Percentiles rank a stretch among this genome's conserved stretches.
phyloP scores from a whole-genome alignment of 768 basidiomycete genomes.

The Rhizopogon rudus region DNA sequence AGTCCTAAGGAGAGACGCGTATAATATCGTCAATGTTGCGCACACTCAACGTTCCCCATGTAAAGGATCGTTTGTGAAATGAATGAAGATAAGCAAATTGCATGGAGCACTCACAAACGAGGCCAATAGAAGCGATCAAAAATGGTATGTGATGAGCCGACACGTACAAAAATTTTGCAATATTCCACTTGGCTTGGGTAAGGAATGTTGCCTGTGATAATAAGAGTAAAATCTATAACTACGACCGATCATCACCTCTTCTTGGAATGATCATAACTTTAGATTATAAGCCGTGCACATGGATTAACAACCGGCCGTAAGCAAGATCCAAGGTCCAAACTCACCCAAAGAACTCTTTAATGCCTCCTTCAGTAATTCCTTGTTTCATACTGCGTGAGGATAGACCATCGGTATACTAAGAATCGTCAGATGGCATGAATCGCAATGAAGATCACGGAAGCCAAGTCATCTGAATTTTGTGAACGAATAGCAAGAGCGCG shows the following conservation, averaged over 20 bases:
- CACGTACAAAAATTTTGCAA: neutral
- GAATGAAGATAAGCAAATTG: neutral
- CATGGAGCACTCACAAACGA: conserved; percentile 8
- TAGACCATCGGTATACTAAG: neutral
- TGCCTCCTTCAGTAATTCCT: neutral
- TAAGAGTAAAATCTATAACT: neutral
- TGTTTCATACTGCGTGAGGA: neutral
- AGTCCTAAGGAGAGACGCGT: neutral
- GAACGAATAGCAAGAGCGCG: no score
- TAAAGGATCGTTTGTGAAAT: conserved; percentile 6
- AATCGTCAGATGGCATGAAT: neutral
- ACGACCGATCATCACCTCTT: neutral
- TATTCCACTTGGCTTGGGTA: neutral
- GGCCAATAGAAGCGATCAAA: neutral
- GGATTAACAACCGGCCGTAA: conserved; percentile 19
- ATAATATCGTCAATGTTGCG: neutral
- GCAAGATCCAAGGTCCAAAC: neutral
- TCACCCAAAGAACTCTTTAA: neutral
- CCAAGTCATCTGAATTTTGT: no score
- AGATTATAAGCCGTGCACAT: neutral
- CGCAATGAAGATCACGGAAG: no score
- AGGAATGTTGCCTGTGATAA: neutral
- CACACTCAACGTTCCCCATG: conserved; percentile 7
- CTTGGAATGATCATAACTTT: neutral
- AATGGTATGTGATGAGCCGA: neutral